These are phyloP conservation scores for Parietaria judaica DNA, from an alignment of 306 rosid species.

Conservation along the genomic window DNA sequence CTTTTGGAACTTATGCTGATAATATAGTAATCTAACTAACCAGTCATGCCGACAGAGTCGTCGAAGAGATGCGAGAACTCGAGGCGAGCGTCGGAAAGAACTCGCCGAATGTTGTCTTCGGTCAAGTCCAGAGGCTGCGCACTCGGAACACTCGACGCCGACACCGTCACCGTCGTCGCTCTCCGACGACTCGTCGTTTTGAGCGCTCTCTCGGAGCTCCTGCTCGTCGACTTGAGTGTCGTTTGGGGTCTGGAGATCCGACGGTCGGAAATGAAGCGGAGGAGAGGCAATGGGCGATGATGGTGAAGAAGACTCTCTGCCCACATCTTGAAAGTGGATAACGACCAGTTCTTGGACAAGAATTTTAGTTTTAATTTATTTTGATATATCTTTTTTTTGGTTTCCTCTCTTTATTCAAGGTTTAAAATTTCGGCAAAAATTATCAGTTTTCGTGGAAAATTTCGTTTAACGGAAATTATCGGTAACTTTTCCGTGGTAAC, in stretches of 20 bases:
- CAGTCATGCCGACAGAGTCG: constrained; percentile 84
- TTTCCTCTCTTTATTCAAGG: no score
- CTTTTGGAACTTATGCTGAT: no score
- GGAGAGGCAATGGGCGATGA: constrained; percentile 9
- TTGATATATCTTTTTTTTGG: no score
- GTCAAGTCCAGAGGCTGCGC: constrained; percentile 71
- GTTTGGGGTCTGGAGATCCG: constrained; percentile 8
- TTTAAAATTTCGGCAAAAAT: no score
- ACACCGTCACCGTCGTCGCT: background rate
- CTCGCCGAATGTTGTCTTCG: constrained; percentile 56
- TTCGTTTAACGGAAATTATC: no score
- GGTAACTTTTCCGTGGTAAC: no score
- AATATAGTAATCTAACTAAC: constrained; percentile 4
- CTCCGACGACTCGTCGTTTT: constrained; percentile 15
- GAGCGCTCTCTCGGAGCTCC: background rate
- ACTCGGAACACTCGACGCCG: constrained; percentile 25
- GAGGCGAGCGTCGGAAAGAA: constrained; percentile 54
- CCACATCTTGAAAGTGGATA: constrained; percentile 21
- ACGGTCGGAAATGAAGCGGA: background rate
- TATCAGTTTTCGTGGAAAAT: no score
- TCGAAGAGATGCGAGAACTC: constrained; percentile 77
- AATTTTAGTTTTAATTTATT: no score
- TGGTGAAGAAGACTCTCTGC: constrained; percentile 3
- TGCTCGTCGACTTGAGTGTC: background rate
- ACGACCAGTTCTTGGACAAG: background rate